Base-by-base conservation (phyloP, 176 grass and related monocot genomes). In the Aegilops tauschii region DNA sequence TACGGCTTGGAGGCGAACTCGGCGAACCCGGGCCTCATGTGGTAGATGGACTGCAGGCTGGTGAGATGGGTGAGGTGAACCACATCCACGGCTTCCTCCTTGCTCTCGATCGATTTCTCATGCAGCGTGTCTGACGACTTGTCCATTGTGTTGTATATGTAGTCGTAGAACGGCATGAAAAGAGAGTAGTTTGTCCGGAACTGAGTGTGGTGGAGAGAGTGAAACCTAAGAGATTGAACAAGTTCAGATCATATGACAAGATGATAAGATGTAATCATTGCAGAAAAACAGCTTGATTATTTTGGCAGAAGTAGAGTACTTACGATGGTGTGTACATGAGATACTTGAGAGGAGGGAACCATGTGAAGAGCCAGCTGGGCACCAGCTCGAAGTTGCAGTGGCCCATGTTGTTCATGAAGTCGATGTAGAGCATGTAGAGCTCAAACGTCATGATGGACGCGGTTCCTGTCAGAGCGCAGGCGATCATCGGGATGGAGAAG, bases 261-360 rank as follows among this genome's bases (percentile, higher is more conserved):
- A 35, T 21, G 11, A 3, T 45, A 30, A 56, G 4, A 18, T 17
- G 50, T 31, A 8, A 76, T 6, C 25, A 54, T 49, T 29, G 30
- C 4, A 12, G 27, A 30, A 1, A 52, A 76, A 9, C n/a, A 76
- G 27, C 72, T 50, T 49, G 12, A 13, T 76, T 76, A 20, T 76
- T 54, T 23, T 8, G 21, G 27, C 39, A 7, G 16, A 81, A 76
- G 47, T 47, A 13, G 13, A 50, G 1, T 70, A 92, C 92, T 90
- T 83, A 94, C 92, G 92, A 94, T 76, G 92, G 92, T 1, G 92
- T 94, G 56, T 94, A 94, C 92, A 94, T 94, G 69, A 94, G 82
- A 72, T 94, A 92, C 66, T 94, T 94, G 64, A 94, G 92, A 37
- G 90, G 89, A 1, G 92, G 92, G 44, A 94, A 94, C 42, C 61